Evolutionary conservation across 202 grass and related monocot species (phyloP).

Genomic region (Schoenoplectus triqueter): DNA sequence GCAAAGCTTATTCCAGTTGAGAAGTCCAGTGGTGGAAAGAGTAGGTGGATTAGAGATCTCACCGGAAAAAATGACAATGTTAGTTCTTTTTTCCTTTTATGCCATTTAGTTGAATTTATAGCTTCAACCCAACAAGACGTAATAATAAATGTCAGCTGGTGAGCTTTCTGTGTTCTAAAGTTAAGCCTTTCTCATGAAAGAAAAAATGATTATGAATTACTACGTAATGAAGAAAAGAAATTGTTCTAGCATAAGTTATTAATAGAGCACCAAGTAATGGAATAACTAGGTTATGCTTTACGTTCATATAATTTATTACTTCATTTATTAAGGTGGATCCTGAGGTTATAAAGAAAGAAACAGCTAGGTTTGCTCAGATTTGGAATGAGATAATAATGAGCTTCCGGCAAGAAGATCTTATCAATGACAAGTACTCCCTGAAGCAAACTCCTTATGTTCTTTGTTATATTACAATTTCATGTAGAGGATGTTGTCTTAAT

Average conservation of each 20-base stretch:
- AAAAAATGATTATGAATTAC: neutral
- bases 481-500: neutral
- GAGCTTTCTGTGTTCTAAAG: neutral
- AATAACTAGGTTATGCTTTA: neutral
- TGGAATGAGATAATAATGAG: conserved; percentile 94
- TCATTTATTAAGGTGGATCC: conserved; percentile 35
- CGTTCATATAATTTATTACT: conserved; percentile 23
- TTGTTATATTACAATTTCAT: conserved; percentile 8
- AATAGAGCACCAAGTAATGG: conserved; percentile 6
- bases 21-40: conserved; percentile 63
- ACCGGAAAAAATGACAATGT: conserved; percentile 63
- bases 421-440: conserved; percentile 63
- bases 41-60: conserved; percentile 60
- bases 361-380: conserved; percentile 95
- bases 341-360: conserved; percentile 58
- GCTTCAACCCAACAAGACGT: neutral
- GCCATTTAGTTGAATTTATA: neutral
- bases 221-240: conserved; percentile 22
- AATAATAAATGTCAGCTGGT: neutral
- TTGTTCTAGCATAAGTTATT: neutral
- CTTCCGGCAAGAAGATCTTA: conserved; percentile 91
- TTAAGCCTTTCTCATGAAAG: neutral
- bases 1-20: conserved; percentile 66
- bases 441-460: neutral
- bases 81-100: conserved; percentile 27